These are phyloP conservation scores for Parietaria judaica DNA, from an alignment of 306 rosid genomes.

Conservation along the genomic window DNA sequence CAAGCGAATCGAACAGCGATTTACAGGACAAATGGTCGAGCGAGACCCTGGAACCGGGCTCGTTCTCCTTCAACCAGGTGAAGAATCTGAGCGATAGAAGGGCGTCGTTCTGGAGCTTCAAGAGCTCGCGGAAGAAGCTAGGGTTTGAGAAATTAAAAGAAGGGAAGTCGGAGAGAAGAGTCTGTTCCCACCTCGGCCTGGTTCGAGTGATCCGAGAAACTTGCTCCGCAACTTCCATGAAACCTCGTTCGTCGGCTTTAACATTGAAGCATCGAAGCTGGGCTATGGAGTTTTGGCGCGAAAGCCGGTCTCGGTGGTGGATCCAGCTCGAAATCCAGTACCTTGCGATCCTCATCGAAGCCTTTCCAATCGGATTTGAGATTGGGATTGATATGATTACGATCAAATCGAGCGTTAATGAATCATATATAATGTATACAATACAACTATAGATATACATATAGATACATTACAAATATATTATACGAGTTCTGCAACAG, in stretches of 20 bases:
- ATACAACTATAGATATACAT: too few species aligned
- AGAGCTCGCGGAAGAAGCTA: slow-evolving; percentile 32
- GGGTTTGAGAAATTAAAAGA: slow-evolving; percentile 53
- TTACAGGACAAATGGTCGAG: slow-evolving; percentile 39
- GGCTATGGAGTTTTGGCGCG: slow-evolving; percentile 21
- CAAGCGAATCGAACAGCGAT: slow-evolving; percentile 43
- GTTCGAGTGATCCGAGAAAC: slow-evolving; percentile 47
- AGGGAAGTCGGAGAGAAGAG: slow-evolving; percentile 50
- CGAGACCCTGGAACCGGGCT: slow-evolving; percentile 33
- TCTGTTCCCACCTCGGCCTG: slow-evolving; percentile 62
- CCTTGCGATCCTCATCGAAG: slow-evolving; percentile 24
- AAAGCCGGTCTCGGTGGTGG: neutral
- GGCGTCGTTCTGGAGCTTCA: slow-evolving; percentile 45
- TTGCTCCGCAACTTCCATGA: slow-evolving; percentile 29
- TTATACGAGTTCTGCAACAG: too few species aligned
- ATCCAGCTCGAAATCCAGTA: slow-evolving; percentile 20
- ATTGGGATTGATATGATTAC: too few species aligned
- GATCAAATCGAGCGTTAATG: neutral
- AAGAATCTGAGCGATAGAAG: slow-evolving; percentile 67
- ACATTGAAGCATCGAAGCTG: slow-evolving; percentile 34
- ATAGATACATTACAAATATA: too few species aligned
- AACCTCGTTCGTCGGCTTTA: slow-evolving; percentile 29
- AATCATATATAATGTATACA: too few species aligned
- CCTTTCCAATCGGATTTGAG: neutral
- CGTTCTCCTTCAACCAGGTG: slow-evolving; percentile 39